Percentiles rank a stretch among this genome's conserved stretches.
These are phyloP conservation scores for Celoporthe dispersa DNA, from an alignment of 2,329 filamentous ascomycete genomes.

Conservation along the genomic window DNA sequence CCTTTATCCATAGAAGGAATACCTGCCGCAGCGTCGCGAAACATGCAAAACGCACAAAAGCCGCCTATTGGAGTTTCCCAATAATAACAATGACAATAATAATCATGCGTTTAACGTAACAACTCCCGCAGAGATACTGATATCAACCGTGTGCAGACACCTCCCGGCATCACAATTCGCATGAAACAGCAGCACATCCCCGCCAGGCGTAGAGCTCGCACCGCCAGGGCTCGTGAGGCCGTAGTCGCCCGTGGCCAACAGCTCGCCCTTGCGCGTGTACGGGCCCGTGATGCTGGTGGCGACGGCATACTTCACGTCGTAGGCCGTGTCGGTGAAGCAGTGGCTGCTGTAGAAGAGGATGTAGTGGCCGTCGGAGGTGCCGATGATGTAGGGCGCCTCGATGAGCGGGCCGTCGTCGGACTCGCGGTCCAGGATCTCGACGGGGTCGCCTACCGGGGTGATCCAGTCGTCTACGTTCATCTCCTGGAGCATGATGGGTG, in stretches of 20 bases:
- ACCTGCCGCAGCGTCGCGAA: not conserved
- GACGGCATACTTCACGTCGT: conserved; percentile 65
- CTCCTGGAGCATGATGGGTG: conserved; percentile 62
- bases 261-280: conserved; percentile 22
- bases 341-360: conserved; percentile 67
- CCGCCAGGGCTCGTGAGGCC: conserved; percentile 27
- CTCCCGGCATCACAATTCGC: conserved; percentile 20
- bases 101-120: conserved; percentile 21
- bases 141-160: conserved; percentile 27
- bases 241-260: conserved; percentile 20
- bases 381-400: conserved; percentile 62
- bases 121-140: conserved; percentile 20
- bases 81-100: not conserved
- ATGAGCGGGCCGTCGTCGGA: conserved; percentile 57
- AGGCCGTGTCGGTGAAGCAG: conserved; percentile 57
- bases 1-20: not conserved
- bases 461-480: conserved; percentile 56
- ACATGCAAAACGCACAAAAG: not conserved
- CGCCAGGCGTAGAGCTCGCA: conserved; percentile 23
- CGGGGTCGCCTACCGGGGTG: conserved; percentile 53
- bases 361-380: conserved; percentile 52
- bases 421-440: conserved; percentile 51
- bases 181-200: conserved; percentile 26
- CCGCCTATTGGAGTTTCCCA: too few species aligned
- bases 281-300: conserved; percentile 25